phyloP scores from a whole-genome alignment of 2,329 filamentous ascomycete genomes.

The Trichoderma endophyticum region DNA sequence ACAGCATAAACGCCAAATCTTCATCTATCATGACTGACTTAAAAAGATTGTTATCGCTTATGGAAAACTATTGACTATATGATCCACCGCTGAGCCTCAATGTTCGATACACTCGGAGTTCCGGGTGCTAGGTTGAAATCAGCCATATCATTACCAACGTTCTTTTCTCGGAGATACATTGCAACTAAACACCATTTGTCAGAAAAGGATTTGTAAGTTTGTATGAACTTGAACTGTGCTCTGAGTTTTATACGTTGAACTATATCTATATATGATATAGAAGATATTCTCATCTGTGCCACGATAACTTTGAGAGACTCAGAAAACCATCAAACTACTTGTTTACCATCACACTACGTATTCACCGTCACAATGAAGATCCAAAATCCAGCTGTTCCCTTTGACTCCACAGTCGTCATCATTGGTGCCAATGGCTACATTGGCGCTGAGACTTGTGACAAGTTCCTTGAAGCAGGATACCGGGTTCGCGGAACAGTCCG shows the following conservation, averaged over 20 bases:
- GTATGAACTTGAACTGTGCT: background rate
- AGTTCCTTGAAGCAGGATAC: background rate
- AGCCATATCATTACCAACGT: background rate
- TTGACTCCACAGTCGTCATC: background rate
- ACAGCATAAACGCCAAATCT: fast-evolving
- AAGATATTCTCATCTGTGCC: background rate
- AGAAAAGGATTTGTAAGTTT: background rate
- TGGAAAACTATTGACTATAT: background rate
- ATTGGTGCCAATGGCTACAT: background rate
- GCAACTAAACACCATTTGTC: background rate
- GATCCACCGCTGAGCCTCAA: background rate
- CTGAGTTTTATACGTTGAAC: background rate
- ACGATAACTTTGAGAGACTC: background rate
- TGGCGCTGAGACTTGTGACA: background rate
- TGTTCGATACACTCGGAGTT: background rate
- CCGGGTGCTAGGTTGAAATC: background rate
- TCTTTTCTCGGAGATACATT: background rate
- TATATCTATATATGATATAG: background rate
- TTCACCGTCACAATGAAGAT: background rate
- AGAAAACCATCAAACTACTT: background rate
- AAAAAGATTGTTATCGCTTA: fast-evolving
- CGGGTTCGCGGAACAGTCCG: background rate
- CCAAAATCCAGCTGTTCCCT: background rate
- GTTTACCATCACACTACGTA: background rate
- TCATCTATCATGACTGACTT: background rate